These are phyloP conservation scores for Xylaria longipes DNA, from an alignment of 495 filamentous ascomycete genomes.

Conservation along the genomic window DNA sequence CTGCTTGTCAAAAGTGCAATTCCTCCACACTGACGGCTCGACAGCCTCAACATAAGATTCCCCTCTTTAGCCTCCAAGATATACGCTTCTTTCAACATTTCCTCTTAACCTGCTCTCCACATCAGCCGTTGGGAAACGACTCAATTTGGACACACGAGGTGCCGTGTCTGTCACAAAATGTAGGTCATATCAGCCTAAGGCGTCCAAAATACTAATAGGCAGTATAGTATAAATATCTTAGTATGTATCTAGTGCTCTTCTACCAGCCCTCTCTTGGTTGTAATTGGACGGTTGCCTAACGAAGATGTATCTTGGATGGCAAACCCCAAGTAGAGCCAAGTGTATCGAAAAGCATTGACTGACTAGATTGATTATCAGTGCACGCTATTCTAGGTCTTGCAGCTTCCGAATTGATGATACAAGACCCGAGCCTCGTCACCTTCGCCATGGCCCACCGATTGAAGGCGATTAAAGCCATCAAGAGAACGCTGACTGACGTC, in stretches of 20 bases:
- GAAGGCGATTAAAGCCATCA: constrained; percentile 62
- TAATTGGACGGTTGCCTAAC: not conserved
- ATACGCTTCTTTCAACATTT: constrained; percentile 71
- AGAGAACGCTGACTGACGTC: constrained; percentile 49
- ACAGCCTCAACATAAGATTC: constrained; percentile 51
- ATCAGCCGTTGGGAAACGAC: constrained; percentile 65
- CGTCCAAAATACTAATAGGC: constrained; percentile 7
- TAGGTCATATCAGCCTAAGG: constrained; percentile 34
- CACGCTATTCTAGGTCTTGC: constrained; percentile 65
- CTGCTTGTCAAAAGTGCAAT: not conserved
- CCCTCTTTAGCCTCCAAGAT: constrained; percentile 61
- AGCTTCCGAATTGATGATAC: constrained; percentile 57
- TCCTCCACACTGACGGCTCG: constrained; percentile 16
- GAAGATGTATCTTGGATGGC: not conserved
- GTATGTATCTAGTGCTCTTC: constrained; percentile 18
- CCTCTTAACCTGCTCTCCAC: constrained; percentile 60
- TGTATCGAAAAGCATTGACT: not conserved
- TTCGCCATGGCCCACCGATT: constrained; percentile 61
- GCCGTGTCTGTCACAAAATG: constrained; percentile 62
- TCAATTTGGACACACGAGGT: constrained; percentile 64
- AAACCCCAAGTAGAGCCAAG: not conserved
- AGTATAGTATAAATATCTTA: constrained; percentile 56
- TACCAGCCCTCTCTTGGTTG: not conserved
- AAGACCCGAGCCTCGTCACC: constrained; percentile 40
- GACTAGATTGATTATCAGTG: constrained; percentile 37